Evolutionary conservation across 2,329 filamentous ascomycete species (phyloP), one percentile per base, ranked within the genome.

Genomic region (Grosmannia clavigera): DNA sequence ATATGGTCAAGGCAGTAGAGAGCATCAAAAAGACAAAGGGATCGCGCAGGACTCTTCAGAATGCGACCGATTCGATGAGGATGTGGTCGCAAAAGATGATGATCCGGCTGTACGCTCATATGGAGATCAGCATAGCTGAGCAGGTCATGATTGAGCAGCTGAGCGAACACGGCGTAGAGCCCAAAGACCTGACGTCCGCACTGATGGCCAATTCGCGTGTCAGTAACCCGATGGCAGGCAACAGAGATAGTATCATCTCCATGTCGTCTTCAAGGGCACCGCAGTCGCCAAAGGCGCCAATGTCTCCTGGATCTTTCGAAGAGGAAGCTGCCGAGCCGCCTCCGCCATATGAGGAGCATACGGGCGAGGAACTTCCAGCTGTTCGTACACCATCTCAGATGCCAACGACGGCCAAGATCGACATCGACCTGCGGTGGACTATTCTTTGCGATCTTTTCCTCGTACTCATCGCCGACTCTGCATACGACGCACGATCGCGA

Each of bases 51-150:
- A 76, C 84, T 52, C 71, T 91, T 12, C 79, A 82, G 35, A 75
- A 86, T 62, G 83, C 88, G 0, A 76, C 84, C 12, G 94, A 96
- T 71, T 82, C 85, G 43, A 86, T 89, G 75, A 87, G 87, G 72
- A 96, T 96, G 88, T 99, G 92, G 92, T 85, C 88, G 60, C 94
- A 99, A 71, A 95, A 95, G 75, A 95, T 96, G 81, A 99, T 99
- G 92, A 84, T 96, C 62, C 84, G 92, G 29, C 72, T 99, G 14
- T 99, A 97, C 71, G 78, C 84, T 14, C 94, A 99, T 73, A 99
- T 99, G 94, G 94, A 99, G 62, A 95, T 99, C 68, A 91, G 86
- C 68, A 78, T 86, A 27, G 86, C 83, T 16, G 94, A 99, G 73
- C 94, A 99, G 76, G 79, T 99, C 71, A 99, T 99, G 94, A 96